phyloP scores from a whole-genome alignment of 257 asterid species.

The Ajuga chamaepitys region DNA sequence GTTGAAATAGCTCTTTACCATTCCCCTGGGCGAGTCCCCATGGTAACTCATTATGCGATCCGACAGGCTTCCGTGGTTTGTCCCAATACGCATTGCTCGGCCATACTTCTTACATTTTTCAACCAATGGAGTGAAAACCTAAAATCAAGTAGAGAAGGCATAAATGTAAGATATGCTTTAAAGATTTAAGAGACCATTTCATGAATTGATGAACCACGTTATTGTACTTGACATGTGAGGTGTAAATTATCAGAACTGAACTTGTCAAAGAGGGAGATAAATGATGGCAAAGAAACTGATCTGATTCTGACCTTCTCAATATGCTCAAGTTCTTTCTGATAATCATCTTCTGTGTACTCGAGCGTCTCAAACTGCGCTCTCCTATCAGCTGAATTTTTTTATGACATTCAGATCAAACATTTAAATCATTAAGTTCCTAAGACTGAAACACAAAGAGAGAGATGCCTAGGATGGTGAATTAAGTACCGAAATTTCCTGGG shows the following conservation, averaged over 20 bases:
- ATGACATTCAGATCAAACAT: slow-evolving; percentile 8
- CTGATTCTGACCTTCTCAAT: slow-evolving; percentile 67
- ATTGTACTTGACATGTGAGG: too few relatives aligned
- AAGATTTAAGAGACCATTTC: too few relatives aligned
- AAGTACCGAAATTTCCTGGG: slow-evolving; percentile 95
- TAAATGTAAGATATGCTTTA: slow-evolving; percentile 16
- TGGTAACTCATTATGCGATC: slow-evolving; percentile 97
- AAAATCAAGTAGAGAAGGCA: slow-evolving; percentile 21
- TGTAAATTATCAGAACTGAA: too few relatives aligned
- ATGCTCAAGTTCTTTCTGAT: slow-evolving; percentile 95
- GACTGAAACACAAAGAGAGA: not conserved
- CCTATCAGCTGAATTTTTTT: slow-evolving; percentile 78
- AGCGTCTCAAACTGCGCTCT: slow-evolving; percentile 94
- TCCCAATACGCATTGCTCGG: slow-evolving; percentile 95
- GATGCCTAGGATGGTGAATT: slow-evolving; percentile 11
- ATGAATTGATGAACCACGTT: too few relatives aligned
- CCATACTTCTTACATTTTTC: slow-evolving; percentile 95
- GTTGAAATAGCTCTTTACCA: slow-evolving; percentile 47
- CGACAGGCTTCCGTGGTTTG: slow-evolving; percentile 99
- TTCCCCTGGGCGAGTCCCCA: slow-evolving; percentile 99
- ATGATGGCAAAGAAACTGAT: not conserved
- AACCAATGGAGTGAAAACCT: slow-evolving; percentile 97
- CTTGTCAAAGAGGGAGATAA: slow-evolving; percentile 1
- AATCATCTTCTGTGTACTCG: slow-evolving; percentile 94
- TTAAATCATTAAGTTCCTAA: not conserved